Evolutionary conservation across 2,329 filamentous ascomycete species (phyloP), one percentile per base, ranked within the genome.

Genomic region (Cyanodermella asteris): DNA sequence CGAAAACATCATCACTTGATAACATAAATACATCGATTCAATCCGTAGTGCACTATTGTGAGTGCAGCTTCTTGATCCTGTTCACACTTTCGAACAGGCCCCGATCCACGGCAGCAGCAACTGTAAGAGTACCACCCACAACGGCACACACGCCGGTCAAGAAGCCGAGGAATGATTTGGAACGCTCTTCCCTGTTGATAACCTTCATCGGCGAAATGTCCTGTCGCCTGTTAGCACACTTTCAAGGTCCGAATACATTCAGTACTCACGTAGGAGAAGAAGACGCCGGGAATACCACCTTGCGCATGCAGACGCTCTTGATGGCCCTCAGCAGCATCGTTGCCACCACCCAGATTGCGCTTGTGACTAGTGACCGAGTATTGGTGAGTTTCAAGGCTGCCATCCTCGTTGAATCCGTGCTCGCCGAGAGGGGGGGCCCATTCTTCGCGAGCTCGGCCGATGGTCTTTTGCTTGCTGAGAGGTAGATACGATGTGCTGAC

Each of bases 141-240:
- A 94, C 75, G 18, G 84, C 84, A 47, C 87, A 97, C 12, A 97
- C 67, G 23, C 87, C 87, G 1, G 87, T 84, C 30, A 97, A 51
- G 58, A 97, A 97, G 11, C 77, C 77, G 1, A 78, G 69, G 47
- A 97, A 90, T 4, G 74, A 75, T 59, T 94, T 94, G 31, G 72
- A 59, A 23, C 78, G 68, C 36, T 77, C 73, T 55, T 97, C 90
- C 28, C 82, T 74, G 57, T 97, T 97, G 52, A 97, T 75, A 32
- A 97, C 84, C 56, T 94, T 97, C 87, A 97, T 97, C 5, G 87
- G 87, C 3, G 84, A 94, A 47, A 97, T 97, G 41, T 97, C 87
- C 75, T 82, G 27, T 18, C 19, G 24, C 22, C 23, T 19, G 16
- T 16, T 19, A 5, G n/a, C 17, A 14, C 13, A 18, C 5, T 11